Evolutionary conservation across 1,139 yeast species (phyloP), one percentile per base, ranked within the genome.

Genomic region (Blastobotrys serpentis): DNA sequence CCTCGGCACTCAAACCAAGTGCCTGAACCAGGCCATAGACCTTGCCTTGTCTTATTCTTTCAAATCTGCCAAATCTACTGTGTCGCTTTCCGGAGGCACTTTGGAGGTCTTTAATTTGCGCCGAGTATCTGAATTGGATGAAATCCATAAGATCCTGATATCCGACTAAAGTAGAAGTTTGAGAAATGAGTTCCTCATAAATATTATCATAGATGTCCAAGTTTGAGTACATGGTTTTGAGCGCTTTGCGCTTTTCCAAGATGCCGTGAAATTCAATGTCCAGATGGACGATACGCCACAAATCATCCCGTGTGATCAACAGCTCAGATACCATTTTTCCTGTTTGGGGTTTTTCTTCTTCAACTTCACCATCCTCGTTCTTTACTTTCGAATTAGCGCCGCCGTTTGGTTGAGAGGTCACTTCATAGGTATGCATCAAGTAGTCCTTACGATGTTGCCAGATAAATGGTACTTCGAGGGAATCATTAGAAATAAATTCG

Each of bases 381-480:
- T 56, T 47, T 13, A 57, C 46, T 22, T 51, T 48, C 44, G 37
- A n/a, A n/a, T n/a, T 4, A 13, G 10, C 19, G 11, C 10, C 10
- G 16, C 52, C 39, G 13, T 14, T 33, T 13, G 13, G n/a, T n/a
- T n/a, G 13, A 33, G 53, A 34, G 13, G 43, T 37, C 2, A 55
- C n/a, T 21, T 60, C 56, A 10, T 64, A 59, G 26, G 86, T 77
- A 57, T 74, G 73, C 47, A 85, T 72, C 33, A 88, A 74, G 64
- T 86, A 89, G 67, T 92, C 98, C 66, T 95, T 85, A 65, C 98
- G 86, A 63, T 89, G 96, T 32, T 90, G 84, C 87, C 96, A 90
- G 52, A 92, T 89, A 63, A 89, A 87, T n/a, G 98, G 98, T 2
- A 92, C 96, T 64, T 92, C 99, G 54, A 84, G 76, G 48, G 84